Percentiles rank a stretch among this genome's conserved stretches.
Evolutionary conservation across 352 stramenopile species (phyloP).

Genomic region (Phytophthora foliorum): DNA sequence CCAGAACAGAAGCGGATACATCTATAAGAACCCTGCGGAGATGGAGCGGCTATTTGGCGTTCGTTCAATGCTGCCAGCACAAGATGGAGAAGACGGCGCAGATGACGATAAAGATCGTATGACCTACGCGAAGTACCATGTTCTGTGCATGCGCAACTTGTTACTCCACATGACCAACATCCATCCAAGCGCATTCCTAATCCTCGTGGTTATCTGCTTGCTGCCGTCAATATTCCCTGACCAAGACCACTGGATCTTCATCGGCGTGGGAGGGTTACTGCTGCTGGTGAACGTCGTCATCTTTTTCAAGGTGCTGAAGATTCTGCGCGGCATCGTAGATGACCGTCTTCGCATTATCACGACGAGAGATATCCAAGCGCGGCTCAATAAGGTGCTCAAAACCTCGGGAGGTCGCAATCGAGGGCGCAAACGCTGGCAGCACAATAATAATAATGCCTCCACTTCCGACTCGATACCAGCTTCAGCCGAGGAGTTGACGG

Average conservation of each 20-base stretch:
- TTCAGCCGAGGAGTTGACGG: constrained; percentile 26
- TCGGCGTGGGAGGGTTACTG: constrained; percentile 63
- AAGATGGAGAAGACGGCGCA: constrained; percentile 19
- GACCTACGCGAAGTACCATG: constrained; percentile 80
- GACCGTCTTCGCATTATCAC: constrained; percentile 83
- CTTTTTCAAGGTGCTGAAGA: constrained; percentile 88
- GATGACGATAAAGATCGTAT: constrained; percentile 49
- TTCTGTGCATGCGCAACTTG: constrained; percentile 90
- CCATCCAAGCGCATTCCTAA: constrained; percentile 81
- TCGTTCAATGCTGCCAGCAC: constrained; percentile 12
- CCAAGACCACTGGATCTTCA: constrained; percentile 83
- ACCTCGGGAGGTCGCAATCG: constrained; percentile 8
- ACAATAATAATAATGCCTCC: constrained; percentile 5
- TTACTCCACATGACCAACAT: constrained; percentile 85
- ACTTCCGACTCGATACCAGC: constrained; percentile 16
- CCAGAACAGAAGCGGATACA: constrained; percentile 86
- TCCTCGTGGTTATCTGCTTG: constrained; percentile 77
- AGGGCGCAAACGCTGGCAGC: constrained; percentile 4
- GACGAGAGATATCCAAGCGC: constrained; percentile 64
- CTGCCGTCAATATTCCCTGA: constrained; percentile 69
- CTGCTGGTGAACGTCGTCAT: constrained; percentile 81
- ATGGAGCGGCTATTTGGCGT: constrained; percentile 87
- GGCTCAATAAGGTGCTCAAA: constrained; percentile 42
- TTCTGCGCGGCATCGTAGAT: constrained; percentile 85
- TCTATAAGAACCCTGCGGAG: constrained; percentile 90